phyloP scores from a whole-genome alignment of 2,329 filamentous ascomycete species.

The Arthroderma uncinatum region DNA sequence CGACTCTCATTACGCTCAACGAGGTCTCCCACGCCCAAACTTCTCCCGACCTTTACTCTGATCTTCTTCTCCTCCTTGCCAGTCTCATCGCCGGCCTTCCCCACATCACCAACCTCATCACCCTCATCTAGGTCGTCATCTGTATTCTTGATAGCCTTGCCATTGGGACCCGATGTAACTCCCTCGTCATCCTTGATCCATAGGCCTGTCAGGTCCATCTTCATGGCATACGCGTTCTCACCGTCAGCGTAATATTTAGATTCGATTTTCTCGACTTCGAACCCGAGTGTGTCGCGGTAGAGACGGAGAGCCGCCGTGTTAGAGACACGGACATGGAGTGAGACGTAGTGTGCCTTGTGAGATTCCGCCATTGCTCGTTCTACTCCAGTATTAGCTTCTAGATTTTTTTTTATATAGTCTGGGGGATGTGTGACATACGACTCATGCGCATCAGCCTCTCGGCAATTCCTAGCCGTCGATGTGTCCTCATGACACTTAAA shows the following conservation, averaged over 20 bases:
- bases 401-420: background rate
- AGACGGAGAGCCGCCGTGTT: constrained; percentile 85
- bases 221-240: constrained; percentile 92
- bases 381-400: constrained; percentile 27
- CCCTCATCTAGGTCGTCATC: constrained; percentile 58
- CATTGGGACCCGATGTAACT: constrained; percentile 31
- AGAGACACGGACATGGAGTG: constrained; percentile 86
- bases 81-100: constrained; percentile 37
- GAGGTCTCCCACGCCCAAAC: constrained; percentile 59
- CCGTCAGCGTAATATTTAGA: constrained; percentile 70
- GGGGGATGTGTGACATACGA: constrained; percentile 45
- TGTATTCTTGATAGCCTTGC: constrained; percentile 22
- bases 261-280: constrained; percentile 62
- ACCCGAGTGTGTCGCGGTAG: constrained; percentile 85
- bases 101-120: constrained; percentile 57
- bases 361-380: constrained; percentile 96
- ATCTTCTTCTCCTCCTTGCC: constrained; percentile 56
- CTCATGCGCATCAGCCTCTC: constrained; percentile 97
- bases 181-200: constrained; percentile 36
- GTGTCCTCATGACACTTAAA: constrained; percentile 90
- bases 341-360: constrained; percentile 83
- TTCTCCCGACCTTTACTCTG: constrained; percentile 75
- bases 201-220: constrained; percentile 57
- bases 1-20: constrained; percentile 38
- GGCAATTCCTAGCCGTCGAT: constrained; percentile 78